Conservation (phyloP, 2,329 filamentous ascomycete genomes). For the Exophiala lecanii-corni region DNA sequence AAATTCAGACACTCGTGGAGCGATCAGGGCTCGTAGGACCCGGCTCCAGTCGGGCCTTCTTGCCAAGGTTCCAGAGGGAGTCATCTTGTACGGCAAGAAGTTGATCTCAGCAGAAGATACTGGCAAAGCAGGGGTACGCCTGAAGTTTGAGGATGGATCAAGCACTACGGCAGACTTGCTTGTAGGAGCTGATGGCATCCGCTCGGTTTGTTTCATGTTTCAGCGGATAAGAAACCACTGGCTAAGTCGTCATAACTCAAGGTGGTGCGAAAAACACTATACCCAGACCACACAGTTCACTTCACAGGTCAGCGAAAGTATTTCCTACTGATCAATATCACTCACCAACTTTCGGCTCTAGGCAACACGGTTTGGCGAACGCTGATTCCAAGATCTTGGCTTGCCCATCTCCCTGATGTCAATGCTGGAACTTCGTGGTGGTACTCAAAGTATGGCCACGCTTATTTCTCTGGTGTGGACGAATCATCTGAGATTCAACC, state of each 20-base stretch:
- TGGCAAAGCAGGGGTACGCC: constrained; percentile 33
- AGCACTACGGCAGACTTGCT: constrained; percentile 55
- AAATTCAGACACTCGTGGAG: constrained; percentile 18
- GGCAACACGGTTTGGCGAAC: constrained; percentile 47
- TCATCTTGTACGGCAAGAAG: constrained; percentile 44
- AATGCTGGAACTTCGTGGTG: constrained; percentile 38
- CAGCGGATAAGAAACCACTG: too few species aligned
- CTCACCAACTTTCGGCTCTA: constrained; percentile 28
- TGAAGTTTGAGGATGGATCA: constrained; percentile 43
- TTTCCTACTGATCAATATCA: too few species aligned
- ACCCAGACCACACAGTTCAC: constrained; percentile 40
- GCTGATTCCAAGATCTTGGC: constrained; percentile 36
- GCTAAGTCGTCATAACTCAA: too few species aligned
- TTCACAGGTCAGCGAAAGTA: constrained; percentile 41
- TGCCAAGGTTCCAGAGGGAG: constrained; percentile 39
- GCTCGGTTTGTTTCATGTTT: constrained; percentile 53
- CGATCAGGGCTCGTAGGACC: constrained; percentile 31
- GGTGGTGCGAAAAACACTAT: constrained; percentile 39
- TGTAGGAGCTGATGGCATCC: constrained; percentile 63
- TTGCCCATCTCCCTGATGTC: constrained; percentile 32
- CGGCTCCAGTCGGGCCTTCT: constrained; percentile 48
- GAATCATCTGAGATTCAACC: constrained; percentile 17
- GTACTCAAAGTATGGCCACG: constrained; percentile 40
- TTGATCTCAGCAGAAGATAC: constrained; percentile 38
- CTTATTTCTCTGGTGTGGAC: constrained; percentile 40